Evolutionary conservation across 2,329 filamentous ascomycete genomes (phyloP).

Genomic region (Apiospora pterosperma): DNA sequence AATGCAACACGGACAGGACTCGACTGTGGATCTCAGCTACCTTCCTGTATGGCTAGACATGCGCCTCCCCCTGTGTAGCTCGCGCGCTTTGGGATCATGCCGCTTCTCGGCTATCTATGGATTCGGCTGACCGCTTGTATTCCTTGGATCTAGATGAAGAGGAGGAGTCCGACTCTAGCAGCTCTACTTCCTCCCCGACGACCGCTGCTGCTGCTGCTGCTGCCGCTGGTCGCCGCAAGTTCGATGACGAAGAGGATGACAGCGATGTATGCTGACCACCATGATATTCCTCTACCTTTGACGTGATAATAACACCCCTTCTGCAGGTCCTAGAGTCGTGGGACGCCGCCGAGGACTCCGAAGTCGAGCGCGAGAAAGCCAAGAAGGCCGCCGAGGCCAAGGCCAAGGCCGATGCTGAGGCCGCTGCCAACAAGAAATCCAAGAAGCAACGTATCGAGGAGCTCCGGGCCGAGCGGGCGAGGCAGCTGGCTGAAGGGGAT

Average conservation of each 20-base stretch:
- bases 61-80: not conserved
- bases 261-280: slow-evolving; percentile 7
- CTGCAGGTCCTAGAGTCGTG: slow-evolving; percentile 85
- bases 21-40: not conserved
- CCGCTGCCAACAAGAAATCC: slow-evolving; percentile 85
- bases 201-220: not conserved
- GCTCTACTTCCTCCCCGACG: not conserved
- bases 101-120: not conserved
- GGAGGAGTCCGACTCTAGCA: slow-evolving; percentile 10
- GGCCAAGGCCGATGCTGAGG: slow-evolving; percentile 84
- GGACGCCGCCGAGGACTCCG: slow-evolving; percentile 95
- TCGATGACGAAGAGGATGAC: slow-evolving; percentile 12
- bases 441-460: slow-evolving; percentile 85
- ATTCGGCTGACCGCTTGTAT: slow-evolving; percentile 9
- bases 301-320: not conserved
- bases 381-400: slow-evolving; percentile 83
- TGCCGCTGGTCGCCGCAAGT: slow-evolving; percentile 6
- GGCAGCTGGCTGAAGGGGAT: slow-evolving; percentile 47
- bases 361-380: slow-evolving; percentile 92
- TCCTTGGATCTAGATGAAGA: slow-evolving; percentile 3
- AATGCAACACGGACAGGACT: not conserved
- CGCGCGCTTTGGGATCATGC: not conserved
- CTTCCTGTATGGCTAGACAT: slow-evolving; percentile 9
- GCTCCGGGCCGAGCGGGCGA: slow-evolving; percentile 60
- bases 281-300: not conserved